Conservation (phyloP, 352 stramenopile species). For the Elongisporangium prolatum region DNA sequence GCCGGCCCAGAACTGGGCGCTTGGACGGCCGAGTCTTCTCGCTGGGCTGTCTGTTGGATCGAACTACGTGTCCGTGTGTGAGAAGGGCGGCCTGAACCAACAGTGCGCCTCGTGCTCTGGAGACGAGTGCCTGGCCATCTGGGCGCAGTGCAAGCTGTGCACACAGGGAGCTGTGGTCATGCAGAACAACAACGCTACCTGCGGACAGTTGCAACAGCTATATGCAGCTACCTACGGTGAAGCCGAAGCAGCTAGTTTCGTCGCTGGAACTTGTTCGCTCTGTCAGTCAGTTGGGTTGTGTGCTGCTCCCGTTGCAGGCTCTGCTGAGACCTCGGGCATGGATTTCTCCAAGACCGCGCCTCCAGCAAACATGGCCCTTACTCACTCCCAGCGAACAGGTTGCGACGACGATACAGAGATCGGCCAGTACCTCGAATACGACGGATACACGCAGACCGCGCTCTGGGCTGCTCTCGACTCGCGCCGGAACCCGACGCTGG, state of each 20-base stretch:
- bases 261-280: slow-evolving; percentile 17
- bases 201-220: slow-evolving; percentile 16
- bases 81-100: slow-evolving; percentile 6
- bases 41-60: slow-evolving; percentile 27
- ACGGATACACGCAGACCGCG: slow-evolving; percentile 22
- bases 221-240: slow-evolving; percentile 21
- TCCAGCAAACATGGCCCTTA: slow-evolving; percentile 6
- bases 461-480: slow-evolving; percentile 29
- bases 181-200: slow-evolving; percentile 23
- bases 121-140: slow-evolving; percentile 23
- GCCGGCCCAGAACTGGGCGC: slow-evolving; percentile 28
- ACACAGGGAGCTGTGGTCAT: slow-evolving; percentile 15
- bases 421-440: slow-evolving; percentile 31
- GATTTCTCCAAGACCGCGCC: slow-evolving; percentile 24
- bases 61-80: slow-evolving; percentile 19
- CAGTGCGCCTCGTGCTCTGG: slow-evolving; percentile 25
- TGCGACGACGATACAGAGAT: slow-evolving; percentile 30
- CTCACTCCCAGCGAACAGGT: slow-evolving; percentile 30
- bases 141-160: slow-evolving; percentile 29
- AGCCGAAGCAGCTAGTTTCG: slow-evolving; percentile 13
- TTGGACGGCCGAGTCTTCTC: slow-evolving; percentile 41
- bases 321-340: slow-evolving; percentile 24
- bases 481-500: slow-evolving; percentile 30
- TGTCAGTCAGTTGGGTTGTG: slow-evolving; percentile 23
- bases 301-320: slow-evolving; percentile 25